phyloP scores from a whole-genome alignment of 768 basidiomycete species.

The Kwoniella sp. region DNA sequence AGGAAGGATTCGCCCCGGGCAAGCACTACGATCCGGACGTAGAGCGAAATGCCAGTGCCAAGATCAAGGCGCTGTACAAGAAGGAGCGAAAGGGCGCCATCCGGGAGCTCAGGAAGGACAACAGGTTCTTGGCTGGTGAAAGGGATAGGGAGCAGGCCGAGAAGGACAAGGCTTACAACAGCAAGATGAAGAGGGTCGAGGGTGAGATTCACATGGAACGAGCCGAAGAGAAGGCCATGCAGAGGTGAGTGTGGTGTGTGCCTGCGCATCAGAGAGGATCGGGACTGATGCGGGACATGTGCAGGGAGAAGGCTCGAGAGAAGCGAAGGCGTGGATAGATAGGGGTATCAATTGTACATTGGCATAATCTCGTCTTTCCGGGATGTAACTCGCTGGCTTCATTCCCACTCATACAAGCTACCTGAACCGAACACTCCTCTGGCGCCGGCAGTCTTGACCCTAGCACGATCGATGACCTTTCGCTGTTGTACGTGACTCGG shows the following conservation, averaged over 20 bases:
- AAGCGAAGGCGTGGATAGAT: constrained; percentile 22
- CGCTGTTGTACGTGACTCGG: too few species aligned
- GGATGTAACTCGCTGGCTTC: background rate
- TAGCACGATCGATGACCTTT: constrained; percentile 33
- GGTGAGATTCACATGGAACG: constrained; percentile 68
- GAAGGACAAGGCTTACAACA: constrained; percentile 76
- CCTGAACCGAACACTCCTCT: constrained; percentile 43
- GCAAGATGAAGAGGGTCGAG: constrained; percentile 72
- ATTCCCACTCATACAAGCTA: constrained; percentile 41
- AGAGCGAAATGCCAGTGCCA: constrained; percentile 78
- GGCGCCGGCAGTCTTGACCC: constrained; percentile 41
- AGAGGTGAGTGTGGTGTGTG: constrained; percentile 53
- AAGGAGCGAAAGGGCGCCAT: constrained; percentile 97
- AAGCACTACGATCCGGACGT: constrained; percentile 77
- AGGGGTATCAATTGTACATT: background rate
- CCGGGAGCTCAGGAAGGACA: constrained; percentile 90
- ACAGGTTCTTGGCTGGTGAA: constrained; percentile 83
- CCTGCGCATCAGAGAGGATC: background rate
- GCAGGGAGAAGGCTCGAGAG: constrained; percentile 33
- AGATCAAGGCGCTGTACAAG: constrained; percentile 82
- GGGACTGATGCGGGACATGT: background rate
- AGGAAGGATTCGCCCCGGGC: constrained; percentile 53
- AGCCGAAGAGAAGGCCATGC: constrained; percentile 89
- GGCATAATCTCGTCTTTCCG: background rate
- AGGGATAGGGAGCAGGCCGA: constrained; percentile 76